Conservation (phyloP, 768 basidiomycete genomes). For the Pholiota conissans region DNA sequence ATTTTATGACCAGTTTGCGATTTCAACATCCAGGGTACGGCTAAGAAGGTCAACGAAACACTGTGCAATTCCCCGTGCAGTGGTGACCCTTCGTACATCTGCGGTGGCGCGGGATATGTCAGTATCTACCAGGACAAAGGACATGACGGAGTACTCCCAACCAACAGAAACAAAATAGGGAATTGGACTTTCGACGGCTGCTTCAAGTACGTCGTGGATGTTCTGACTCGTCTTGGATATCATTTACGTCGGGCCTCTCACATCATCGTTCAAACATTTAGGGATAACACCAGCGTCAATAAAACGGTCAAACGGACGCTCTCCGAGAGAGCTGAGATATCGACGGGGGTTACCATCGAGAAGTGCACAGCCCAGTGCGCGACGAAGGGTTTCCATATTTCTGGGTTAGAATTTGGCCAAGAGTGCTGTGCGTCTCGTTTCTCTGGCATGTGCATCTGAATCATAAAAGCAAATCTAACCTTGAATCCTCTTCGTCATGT, state of each 20-base stretch:
- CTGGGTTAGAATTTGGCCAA: conserved; percentile 14
- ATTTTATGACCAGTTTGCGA: conserved; percentile 11
- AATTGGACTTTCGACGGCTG: conserved; percentile 17
- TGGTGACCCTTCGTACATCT: conserved; percentile 42
- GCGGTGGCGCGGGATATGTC: conserved; percentile 36
- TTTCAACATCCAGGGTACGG: conserved; percentile 19
- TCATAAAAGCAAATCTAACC: neutral
- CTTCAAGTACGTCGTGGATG: conserved; percentile 6
- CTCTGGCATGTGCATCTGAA: neutral
- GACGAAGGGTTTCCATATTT: conserved; percentile 6
- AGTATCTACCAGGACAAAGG: conserved; percentile 14
- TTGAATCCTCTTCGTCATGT: neutral
- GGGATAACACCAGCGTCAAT: neutral
- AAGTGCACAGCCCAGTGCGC: conserved; percentile 12
- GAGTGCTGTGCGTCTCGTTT: conserved; percentile 12
- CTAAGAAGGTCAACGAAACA: conserved; percentile 12
- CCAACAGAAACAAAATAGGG: conserved; percentile 11
- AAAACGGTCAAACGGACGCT: conserved; percentile 8
- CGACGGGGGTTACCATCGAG: conserved; percentile 7
- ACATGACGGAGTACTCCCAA: conserved; percentile 7
- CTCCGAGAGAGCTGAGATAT: conserved; percentile 3
- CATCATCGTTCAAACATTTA: neutral
- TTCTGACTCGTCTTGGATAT: neutral
- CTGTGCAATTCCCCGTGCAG: conserved; percentile 46
- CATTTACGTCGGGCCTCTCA: neutral